phyloP scores from a whole-genome alignment of 2,329 filamentous ascomycete genomes.

The Fragosphaeria purpurea region DNA sequence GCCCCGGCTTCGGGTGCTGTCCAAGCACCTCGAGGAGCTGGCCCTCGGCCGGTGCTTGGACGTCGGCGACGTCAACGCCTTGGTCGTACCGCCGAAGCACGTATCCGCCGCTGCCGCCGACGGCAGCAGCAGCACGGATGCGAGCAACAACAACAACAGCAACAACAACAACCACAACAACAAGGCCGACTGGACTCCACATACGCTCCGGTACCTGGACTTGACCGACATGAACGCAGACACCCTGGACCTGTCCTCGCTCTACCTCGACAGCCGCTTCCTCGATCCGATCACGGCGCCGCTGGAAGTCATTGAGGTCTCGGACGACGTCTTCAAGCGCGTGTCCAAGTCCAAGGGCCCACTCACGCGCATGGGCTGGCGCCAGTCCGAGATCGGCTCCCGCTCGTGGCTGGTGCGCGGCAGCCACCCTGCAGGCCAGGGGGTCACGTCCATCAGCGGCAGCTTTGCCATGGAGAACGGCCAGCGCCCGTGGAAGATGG shows the following conservation, averaged over 20 bases:
- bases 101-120: too few relatives aligned
- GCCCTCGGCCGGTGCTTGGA: conserved; percentile 60
- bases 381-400: conserved; percentile 56
- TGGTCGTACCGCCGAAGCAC: conserved; percentile 42
- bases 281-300: conserved; percentile 53
- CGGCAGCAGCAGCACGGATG: background rate
- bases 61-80: conserved; percentile 53
- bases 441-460: background rate
- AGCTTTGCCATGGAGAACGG: conserved; percentile 29
- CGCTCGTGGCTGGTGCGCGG: conserved; percentile 58
- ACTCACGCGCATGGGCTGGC: conserved; percentile 57
- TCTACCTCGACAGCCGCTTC: conserved; percentile 42
- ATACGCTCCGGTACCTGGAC: conserved; percentile 64
- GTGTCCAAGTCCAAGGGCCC: conserved; percentile 53
- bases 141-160: conserved; percentile 16
- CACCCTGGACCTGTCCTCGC: conserved; percentile 46
- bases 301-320: conserved; percentile 66
- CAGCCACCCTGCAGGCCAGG: conserved; percentile 34
- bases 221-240: conserved; percentile 60
- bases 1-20: conserved; percentile 51
- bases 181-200: conserved; percentile 33
- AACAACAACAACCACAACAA: conserved; percentile 16
- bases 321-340: conserved; percentile 55
- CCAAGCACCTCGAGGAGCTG: conserved; percentile 67
- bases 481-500: conserved; percentile 67